Evolutionary conservation across 371 early-diverging fungal species (phyloP).

Genomic region (Amoeboaphelidium protococcarum): DNA sequence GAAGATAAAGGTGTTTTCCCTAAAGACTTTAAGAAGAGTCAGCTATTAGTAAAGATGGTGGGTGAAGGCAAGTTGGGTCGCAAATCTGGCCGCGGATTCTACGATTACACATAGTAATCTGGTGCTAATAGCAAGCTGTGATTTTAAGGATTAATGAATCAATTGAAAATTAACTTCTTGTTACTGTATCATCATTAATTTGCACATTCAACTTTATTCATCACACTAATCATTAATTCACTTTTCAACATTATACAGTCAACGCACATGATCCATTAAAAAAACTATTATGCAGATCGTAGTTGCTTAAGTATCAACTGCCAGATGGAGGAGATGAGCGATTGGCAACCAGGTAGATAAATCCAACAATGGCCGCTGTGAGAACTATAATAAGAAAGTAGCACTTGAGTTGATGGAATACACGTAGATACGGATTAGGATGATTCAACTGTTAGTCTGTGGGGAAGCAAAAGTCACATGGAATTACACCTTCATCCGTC

Average conservation of each 20-base stretch:
- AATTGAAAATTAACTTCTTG: too few species aligned
- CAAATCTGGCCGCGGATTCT: slow-evolving; percentile 73
- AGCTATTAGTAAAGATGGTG: slow-evolving; percentile 43
- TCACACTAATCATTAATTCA: too few species aligned
- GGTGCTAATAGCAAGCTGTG: too few species aligned
- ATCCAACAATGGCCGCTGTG: slow-evolving; percentile 7
- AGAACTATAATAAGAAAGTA: slow-evolving; percentile 9
- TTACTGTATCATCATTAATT: too few species aligned
- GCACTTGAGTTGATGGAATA: slow-evolving; percentile 15
- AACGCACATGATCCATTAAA: too few species aligned
- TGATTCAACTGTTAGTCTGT: slow-evolving; percentile 4
- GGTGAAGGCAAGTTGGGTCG: slow-evolving; percentile 46
- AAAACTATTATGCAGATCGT: too few species aligned
- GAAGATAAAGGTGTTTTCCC: slow-evolving; percentile 22
- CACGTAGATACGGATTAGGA: slow-evolving; percentile 4
- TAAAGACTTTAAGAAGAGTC: slow-evolving; percentile 38
- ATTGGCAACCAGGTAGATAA: too few species aligned
- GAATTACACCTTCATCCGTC: slow-evolving; percentile 6
- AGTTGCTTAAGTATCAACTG: too few species aligned
- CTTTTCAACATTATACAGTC: too few species aligned
- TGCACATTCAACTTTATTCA: too few species aligned
- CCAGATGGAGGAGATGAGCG: too few species aligned
- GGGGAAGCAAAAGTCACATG: slow-evolving; percentile 20
- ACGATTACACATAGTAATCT: slow-evolving; percentile 34
- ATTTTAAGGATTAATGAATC: too few species aligned